Conservation (phyloP, 148 eudicot genomes). For the Polygonum maritimum region DNA sequence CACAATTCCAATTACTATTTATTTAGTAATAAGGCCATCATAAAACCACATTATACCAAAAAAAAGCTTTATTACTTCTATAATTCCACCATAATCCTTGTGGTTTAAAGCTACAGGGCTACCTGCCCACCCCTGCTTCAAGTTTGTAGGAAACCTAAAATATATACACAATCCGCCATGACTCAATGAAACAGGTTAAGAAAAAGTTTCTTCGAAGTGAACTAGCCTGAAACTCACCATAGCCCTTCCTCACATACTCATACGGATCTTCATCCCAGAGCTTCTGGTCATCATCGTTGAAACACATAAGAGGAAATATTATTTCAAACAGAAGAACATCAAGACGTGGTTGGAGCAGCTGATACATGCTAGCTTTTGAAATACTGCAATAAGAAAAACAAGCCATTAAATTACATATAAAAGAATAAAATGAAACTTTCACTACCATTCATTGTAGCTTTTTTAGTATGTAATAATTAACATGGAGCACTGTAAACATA, state of each 20-base stretch:
- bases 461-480: background rate
- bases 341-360: conserved; percentile 73
- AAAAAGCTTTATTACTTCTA: background rate
- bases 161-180: background rate
- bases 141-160: background rate
- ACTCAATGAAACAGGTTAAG: background rate
- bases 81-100: background rate
- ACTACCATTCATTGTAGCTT: background rate
- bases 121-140: background rate
- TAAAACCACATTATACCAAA: background rate
- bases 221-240: conserved; percentile 49
- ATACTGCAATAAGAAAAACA: conserved; percentile 46
- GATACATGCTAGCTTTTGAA: conserved; percentile 82
- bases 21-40: background rate
- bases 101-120: background rate
- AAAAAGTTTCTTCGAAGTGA: background rate
- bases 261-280: conserved; percentile 99
- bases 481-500: background rate
- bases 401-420: background rate
- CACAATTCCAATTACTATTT: background rate
- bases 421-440: background rate
- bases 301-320: conserved; percentile 95
- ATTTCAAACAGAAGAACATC: conserved; percentile 91
- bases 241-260: conserved; percentile 98
- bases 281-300: conserved; percentile 81